Evolutionary conservation across 225 moss, liverwort and hornwort species (phyloP).

Genomic region (Climacium dendroides): DNA sequence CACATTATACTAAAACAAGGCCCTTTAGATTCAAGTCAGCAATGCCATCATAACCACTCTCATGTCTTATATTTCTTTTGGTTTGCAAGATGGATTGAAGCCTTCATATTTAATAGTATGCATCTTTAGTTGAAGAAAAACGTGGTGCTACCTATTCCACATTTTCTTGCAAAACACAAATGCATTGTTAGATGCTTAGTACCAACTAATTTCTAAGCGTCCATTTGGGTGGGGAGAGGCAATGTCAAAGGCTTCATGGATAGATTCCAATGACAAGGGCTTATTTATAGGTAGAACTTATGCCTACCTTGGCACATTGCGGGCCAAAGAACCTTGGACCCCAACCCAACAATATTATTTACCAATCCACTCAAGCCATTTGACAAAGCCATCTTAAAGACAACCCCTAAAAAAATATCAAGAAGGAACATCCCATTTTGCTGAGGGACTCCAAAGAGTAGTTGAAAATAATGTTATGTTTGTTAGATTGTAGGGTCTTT

Average conservation of each 20-base stretch:
- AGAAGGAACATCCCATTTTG: background rate
- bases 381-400: background rate
- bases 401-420: accelerated
- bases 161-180: background rate
- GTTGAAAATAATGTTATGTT: background rate
- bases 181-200: accelerated
- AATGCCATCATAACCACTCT: background rate
- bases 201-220: background rate
- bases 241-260: background rate
- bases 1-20: background rate
- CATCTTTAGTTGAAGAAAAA: background rate
- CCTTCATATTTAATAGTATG: accelerated
- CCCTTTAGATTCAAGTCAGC: background rate
- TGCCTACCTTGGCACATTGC: background rate
- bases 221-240: accelerated
- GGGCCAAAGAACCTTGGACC: background rate
- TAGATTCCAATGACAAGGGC: accelerated
- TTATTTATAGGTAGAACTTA: background rate
- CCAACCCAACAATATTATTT: accelerated
- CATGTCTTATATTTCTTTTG: background rate
- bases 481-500: accelerated
- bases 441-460: accelerated
- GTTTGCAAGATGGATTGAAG: accelerated
- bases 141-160: background rate
- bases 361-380: accelerated